Evolutionary conservation across 148 eudicot genomes (phyloP).

Genomic region (Diospyros kaki): DNA sequence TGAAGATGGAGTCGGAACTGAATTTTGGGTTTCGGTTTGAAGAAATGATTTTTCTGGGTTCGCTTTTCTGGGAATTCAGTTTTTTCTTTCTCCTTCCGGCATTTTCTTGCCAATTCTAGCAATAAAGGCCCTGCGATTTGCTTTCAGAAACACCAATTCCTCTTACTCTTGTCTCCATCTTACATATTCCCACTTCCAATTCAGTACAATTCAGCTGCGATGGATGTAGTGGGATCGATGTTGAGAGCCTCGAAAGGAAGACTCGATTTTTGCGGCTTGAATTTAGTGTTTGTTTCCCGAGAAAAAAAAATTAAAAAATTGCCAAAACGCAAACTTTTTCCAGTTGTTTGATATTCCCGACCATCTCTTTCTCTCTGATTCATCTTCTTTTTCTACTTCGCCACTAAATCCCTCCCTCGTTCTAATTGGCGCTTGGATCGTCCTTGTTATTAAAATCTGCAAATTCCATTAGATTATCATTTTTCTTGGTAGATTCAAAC

Average conservation of each 20-base stretch:
- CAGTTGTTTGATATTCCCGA: neutral
- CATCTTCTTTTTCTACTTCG: neutral
- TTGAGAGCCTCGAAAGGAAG: neutral
- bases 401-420: neutral
- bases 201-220: neutral
- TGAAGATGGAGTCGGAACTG: slow-evolving; percentile 5
- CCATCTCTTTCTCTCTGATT: neutral
- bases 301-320: neutral
- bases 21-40: neutral
- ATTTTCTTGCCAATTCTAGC: slow-evolving; percentile 29
- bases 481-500: slow-evolving; percentile 8
- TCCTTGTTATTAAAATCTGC: slow-evolving; percentile 25
- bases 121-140: slow-evolving; percentile 8
- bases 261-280: neutral
- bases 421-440: slow-evolving; percentile 14
- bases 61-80: slow-evolving; percentile 9
- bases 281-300: slow-evolving; percentile 8
- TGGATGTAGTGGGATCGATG: too few species aligned
- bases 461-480: neutral
- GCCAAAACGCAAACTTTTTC: neutral
- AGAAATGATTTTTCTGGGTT: neutral
- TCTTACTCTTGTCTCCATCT: neutral
- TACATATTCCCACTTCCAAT: neutral
- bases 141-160: neutral
- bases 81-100: slow-evolving; percentile 12